Base-by-base conservation (phyloP, 2,329 filamentous ascomycete species). In the Xylariaceae sp. region DNA sequence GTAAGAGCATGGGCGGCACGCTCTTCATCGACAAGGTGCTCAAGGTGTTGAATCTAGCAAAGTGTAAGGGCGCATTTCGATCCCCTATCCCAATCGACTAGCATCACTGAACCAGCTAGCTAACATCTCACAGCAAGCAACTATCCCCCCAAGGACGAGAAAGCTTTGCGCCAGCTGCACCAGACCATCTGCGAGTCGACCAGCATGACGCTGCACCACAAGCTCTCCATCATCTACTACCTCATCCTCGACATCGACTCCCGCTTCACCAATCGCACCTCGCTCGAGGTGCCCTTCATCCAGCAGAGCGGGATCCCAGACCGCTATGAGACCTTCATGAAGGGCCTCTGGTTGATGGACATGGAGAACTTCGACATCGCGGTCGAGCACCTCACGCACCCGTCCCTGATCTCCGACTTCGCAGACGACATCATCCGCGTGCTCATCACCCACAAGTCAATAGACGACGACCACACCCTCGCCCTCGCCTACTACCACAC, bases 151-250 rank as follows among this genome's bases (percentile, higher is more conserved):
- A 86, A 85, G 69, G 84, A 82, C 56, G 86, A 88, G 59, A 79
- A 78, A 61, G 83, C 85, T 48, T 80, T 95, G 35, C 83, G 84
- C 65, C 82, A 84, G 45, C 80, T 95, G 4, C 87, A 92, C 74
- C 78, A 85, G 62, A 83, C 86, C 60, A 86, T 96, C 64, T 82
- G 86, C 71, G 80, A 84, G 30, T 83, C 77, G 53, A 64, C 79
- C 56, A 77, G 77, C 53, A 85, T 88, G 66, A 82, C 87, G 6
- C 80, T 84, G 56, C 88, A 92, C 72, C 87, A 92, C 76, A 92
- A 92, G 73, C 85, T 92, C 65, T 90, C 90, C 15, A 81, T 94
- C 52, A 79, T 95, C 64, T 95, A 90, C 78, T 96, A 95, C 72
- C 78, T 95, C 45, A 81, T 95, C 2, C 87, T 90, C 68, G 90